Base-by-base conservation (phyloP, 768 basidiomycete genomes). In the Serpula lacrymans region DNA sequence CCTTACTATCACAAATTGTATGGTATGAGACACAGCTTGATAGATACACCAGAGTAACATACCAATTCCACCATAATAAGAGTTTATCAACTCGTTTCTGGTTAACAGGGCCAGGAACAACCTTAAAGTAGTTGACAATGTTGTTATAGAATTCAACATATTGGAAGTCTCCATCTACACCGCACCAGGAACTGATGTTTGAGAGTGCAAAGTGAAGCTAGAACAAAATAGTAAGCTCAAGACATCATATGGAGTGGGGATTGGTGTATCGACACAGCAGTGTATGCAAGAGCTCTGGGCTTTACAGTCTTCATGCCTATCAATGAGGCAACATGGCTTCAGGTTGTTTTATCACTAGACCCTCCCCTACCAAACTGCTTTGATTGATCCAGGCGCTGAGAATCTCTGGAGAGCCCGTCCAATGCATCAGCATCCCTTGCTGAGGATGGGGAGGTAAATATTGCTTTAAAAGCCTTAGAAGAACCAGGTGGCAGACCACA, bases 91-190 rank as follows among this genome's bases (percentile, higher is more conserved):
- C 24, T 9, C 20, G 36, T 5, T 11, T 18, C 26, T 47, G 10
- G 14, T 41, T 34, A 26, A 32, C 11, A 1, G 39, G 32, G 18
- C 48, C 43, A 14, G 48, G 42, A 10, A 41, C 31, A 14, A 49
- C 52, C 37, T 61, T 54, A 33, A 59, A 54, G 45, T 40, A 59
- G 34, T 53, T 54, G 23, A 59, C 45, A 34, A 61, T 38, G 24
- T 50, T 52, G 34, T 55, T 52, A 43, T 57, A 60, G 26, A 59
- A 37, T 3, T 20, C 38, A 8, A 41, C 28, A 37, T 51, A 59
- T 35, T 49, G 47, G 32, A 57, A 54, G 18, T 28, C 13, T n/a
- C 49, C 48, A 26, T 53, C 43, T 14, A 27, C 17, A 12, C 39
- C 33, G 1, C 43, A 22, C 50, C 50, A 52, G 8, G 39, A 40